Evolutionary conservation across 306 rosid species (phyloP), one percentile per base, ranked within the genome.

Genomic region (Quercus alba): DNA sequence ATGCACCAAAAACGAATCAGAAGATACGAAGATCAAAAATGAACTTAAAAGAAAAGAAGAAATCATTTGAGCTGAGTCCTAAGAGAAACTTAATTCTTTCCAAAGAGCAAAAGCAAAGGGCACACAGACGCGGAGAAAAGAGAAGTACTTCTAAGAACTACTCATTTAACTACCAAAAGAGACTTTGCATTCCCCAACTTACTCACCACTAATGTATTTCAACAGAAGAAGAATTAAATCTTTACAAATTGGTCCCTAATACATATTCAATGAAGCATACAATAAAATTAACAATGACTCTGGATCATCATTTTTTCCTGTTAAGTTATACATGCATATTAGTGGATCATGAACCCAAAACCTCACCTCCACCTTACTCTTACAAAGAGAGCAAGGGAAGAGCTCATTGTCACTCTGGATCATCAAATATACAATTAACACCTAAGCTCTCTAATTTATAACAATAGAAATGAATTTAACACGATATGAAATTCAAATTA

Each of bases 1-100:
- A 81, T 61, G 81, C 85, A 87, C 81, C 79, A 89, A 81, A 55
- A 81, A 76, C 76, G 56, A 86, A 84, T 86, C 84, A 88, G 86
- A 82, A 81, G 64, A 81, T 54, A 75, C 79, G 70, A 63, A 83
- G 86, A 82, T 73, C 74, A 82, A 76, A 80, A 85, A 55, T 28
- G 75, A 61, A 88, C 81, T 30, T 80, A 28, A 75, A 31, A 81
- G 79, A 67, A 44, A 44, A 67, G 35, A 56, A 74, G 46, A 66
- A 66, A 66, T 19, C 5, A 67, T 7, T 67, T 67, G 5, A 1
- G 3, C 18, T 35, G 5, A 46, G 49, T 12, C 49, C 26, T 18
- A 19, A 58, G 38, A 18, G 23, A 7, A 33, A 67, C 72, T 33
- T 28, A 15, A 9, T 67, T 33, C 46, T 67, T 33, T 67, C 14